Percentiles rank a stretch among this genome's conserved stretches.
These are phyloP conservation scores for Leucocoprinus leucothites DNA, from an alignment of 768 basidiomycete genomes.

Conservation along the genomic window DNA sequence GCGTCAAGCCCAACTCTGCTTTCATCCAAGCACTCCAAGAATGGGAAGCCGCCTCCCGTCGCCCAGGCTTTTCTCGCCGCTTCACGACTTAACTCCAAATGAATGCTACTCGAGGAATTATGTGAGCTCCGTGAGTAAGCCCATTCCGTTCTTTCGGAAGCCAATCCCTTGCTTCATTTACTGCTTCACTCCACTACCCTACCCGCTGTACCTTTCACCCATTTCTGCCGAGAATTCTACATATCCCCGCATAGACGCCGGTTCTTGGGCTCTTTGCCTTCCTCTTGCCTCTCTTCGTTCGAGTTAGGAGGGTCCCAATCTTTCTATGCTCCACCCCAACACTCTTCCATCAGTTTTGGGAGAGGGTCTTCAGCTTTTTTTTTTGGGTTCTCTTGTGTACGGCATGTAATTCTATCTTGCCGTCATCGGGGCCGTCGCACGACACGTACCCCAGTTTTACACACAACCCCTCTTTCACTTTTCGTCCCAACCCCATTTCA, in stretches of 20 bases:
- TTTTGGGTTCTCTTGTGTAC: too few species aligned
- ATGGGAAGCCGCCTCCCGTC: slow-evolving; percentile 42
- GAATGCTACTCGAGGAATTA: not conserved
- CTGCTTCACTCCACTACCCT: too few species aligned
- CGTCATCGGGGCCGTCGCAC: not conserved
- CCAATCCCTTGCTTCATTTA: too few species aligned
- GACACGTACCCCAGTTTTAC: not conserved
- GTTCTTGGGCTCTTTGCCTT: too few species aligned
- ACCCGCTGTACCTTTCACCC: not conserved
- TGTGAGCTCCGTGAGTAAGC: not conserved
- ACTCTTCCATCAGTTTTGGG: too few species aligned
- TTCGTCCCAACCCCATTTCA: not conserved
- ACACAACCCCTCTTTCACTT: not conserved
- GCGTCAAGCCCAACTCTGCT: slow-evolving; percentile 75
- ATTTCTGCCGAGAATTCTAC: not conserved
- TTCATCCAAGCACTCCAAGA: slow-evolving; percentile 60
- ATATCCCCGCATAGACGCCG: too few species aligned
- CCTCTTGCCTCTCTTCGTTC: too few species aligned
- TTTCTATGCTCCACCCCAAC: too few species aligned
- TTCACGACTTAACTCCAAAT: slow-evolving; percentile 18
- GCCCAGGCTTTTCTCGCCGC: slow-evolving; percentile 18
- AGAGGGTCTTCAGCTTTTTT: too few species aligned
- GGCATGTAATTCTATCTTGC: too few species aligned
- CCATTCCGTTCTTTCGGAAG: not conserved
- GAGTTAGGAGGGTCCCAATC: not conserved